phyloP scores from a whole-genome alignment of 345 rosid genomes.

The Hibiscus tridactylites region DNA sequence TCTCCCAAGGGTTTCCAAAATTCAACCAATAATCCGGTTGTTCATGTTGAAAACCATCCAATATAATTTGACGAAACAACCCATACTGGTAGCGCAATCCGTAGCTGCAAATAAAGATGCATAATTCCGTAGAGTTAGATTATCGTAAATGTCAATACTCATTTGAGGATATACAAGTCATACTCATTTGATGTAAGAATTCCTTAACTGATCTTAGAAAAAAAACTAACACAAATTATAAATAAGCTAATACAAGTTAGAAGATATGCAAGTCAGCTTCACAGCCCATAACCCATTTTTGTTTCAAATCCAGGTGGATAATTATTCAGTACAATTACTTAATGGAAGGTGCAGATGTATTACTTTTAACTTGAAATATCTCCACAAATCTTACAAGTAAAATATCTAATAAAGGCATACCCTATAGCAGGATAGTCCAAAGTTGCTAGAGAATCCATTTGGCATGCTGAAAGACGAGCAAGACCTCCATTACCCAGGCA shows the following conservation, averaged over 20 bases:
- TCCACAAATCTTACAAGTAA: background rate
- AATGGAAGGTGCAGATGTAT: background rate
- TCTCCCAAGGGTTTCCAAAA: conserved; percentile 51
- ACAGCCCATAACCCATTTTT: background rate
- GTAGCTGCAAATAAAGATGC: conserved; percentile 24
- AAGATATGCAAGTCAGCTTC: background rate
- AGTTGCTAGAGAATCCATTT: conserved; percentile 49
- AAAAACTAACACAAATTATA: background rate
- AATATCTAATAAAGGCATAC: conserved; percentile 13
- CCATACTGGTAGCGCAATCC: conserved; percentile 45
- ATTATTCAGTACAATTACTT: background rate
- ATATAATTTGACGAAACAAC: conserved; percentile 38
- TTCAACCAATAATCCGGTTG: conserved; percentile 47
- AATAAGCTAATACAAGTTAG: background rate
- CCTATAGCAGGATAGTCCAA: conserved; percentile 50
- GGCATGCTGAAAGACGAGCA: conserved; percentile 49
- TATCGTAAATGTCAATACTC: background rate
- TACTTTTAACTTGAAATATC: background rate
- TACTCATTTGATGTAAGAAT: background rate
- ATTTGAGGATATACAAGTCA: background rate
- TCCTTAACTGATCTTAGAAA: background rate
- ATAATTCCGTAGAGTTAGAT: background rate
- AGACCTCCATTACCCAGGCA: conserved; percentile 53
- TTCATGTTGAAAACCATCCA: conserved; percentile 44
- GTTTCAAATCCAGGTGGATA: background rate